Percentiles rank a stretch among this genome's conserved stretches.
These are phyloP conservation scores for Cyclotella kingstonii DNA, from an alignment of 108 stramenopile species.

Conservation along the genomic window DNA sequence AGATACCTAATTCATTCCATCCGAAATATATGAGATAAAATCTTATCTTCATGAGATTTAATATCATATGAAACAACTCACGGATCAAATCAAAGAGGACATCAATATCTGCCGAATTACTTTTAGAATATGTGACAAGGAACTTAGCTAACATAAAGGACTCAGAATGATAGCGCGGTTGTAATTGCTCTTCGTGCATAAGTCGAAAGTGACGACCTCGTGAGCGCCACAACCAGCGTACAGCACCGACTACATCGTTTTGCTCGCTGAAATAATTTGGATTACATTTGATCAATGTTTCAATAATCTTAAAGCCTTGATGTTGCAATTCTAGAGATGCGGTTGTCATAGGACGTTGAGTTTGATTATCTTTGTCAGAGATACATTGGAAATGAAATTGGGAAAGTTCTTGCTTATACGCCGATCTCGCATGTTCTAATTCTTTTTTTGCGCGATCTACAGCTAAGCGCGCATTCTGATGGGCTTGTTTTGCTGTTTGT, in stretches of 20 bases:
- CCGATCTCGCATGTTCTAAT: constrained; percentile 43
- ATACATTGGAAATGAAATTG: constrained; percentile 6
- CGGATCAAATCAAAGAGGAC: constrained; percentile 83
- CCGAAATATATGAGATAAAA: neutral
- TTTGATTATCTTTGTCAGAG: constrained; percentile 5
- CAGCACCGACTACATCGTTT: constrained; percentile 73
- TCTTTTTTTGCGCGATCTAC: constrained; percentile 48
- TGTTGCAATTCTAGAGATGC: constrained; percentile 72
- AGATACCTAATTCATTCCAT: constrained; percentile 45
- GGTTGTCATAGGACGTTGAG: constrained; percentile 56
- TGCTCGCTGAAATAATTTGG: constrained; percentile 58
- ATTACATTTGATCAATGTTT: constrained; percentile 57
- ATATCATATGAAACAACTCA: neutral
- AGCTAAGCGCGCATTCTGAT: constrained; percentile 41
- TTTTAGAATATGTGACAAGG: constrained; percentile 66
- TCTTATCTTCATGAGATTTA: neutral
- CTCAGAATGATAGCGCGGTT: constrained; percentile 73
- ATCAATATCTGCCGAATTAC: constrained; percentile 65
- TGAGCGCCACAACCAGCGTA: constrained; percentile 86
- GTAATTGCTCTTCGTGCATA: constrained; percentile 75
- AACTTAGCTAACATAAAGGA: constrained; percentile 66
- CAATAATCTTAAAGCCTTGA: constrained; percentile 69
- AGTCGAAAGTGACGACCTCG: constrained; percentile 79
- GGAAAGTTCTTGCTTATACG: constrained; percentile 44
- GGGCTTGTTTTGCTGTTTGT: constrained; percentile 35